These are phyloP conservation scores for Xenoacremonium recifei DNA, from an alignment of 2,329 filamentous ascomycete genomes.

Conservation along the genomic window DNA sequence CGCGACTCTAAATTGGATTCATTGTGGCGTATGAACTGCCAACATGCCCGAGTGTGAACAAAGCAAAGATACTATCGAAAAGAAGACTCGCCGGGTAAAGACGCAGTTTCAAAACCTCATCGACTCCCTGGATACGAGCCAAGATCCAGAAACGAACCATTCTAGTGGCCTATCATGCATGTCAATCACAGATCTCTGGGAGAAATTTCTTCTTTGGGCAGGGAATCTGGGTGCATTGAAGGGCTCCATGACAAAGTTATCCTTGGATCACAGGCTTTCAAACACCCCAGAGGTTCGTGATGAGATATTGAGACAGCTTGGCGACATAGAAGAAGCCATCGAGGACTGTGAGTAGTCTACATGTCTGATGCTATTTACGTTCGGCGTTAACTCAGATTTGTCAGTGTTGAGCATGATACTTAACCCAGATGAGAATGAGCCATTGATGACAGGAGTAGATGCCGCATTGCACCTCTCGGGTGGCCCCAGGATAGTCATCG, in stretches of 20 bases:
- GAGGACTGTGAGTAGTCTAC: constrained; percentile 3
- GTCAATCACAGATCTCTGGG: constrained; percentile 2
- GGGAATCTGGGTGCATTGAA: constrained; percentile 9
- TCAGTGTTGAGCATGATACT: background rate
- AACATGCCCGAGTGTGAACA: background rate
- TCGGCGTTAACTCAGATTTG: background rate
- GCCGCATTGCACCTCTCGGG: background rate
- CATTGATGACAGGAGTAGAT: background rate
- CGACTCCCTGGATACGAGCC: background rate
- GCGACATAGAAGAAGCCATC: constrained; percentile 1
- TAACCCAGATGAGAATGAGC: background rate
- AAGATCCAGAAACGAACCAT: background rate
- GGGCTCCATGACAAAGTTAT: background rate
- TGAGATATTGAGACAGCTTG: constrained; percentile 4
- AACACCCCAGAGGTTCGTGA: constrained; percentile 1
- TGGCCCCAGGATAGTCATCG: background rate
- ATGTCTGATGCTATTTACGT: background rate
- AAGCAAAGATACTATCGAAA: background rate
- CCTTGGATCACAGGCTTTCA: constrained; percentile 10
- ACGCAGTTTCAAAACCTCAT: background rate
- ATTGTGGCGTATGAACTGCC: background rate
- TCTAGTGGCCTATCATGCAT: background rate
- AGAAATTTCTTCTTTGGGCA: constrained; percentile 9
- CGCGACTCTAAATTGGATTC: too few relatives aligned
- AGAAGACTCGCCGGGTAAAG: background rate